These are phyloP conservation scores for Saccharomycopsis fibuligera DNA, from an alignment of 805 yeast genomes.

Conservation along the genomic window DNA sequence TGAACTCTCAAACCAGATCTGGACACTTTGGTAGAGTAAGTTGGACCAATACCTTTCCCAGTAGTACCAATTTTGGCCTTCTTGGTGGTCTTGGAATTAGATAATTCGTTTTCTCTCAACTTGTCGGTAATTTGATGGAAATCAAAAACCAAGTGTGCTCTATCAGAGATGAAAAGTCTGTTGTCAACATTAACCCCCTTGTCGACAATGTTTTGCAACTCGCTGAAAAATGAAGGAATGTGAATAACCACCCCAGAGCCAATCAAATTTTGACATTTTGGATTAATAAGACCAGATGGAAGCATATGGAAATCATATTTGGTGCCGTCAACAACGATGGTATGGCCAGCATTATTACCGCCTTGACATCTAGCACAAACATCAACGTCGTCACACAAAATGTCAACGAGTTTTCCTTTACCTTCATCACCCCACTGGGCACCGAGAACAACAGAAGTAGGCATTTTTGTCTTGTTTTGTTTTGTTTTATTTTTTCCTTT, in stretches of 20 bases:
- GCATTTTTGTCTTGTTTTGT: constrained; percentile 14
- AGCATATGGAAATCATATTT: constrained; percentile 98
- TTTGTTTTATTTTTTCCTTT: background rate
- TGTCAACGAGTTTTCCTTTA: constrained; percentile 94
- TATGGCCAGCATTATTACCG: constrained; percentile 99
- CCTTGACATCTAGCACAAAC: constrained; percentile 98
- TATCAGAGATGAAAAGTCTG: constrained; percentile 80
- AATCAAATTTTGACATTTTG: constrained; percentile 79
- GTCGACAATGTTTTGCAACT: constrained; percentile 69
- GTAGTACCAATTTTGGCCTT: constrained; percentile 94
- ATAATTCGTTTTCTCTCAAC: constrained; percentile 86
- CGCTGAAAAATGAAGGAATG: constrained; percentile 86
- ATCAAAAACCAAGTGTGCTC: constrained; percentile 95
- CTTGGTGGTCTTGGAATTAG: constrained; percentile 43
- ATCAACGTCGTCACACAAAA: constrained; percentile 89
- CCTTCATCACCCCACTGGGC: constrained; percentile 99
- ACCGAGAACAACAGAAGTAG: constrained; percentile 87
- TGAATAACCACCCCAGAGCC: constrained; percentile 97
- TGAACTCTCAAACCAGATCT: constrained; percentile 96
- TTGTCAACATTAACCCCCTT: constrained; percentile 67
- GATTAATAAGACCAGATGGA: constrained; percentile 96
- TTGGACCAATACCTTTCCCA: constrained; percentile 98
- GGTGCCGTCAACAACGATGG: constrained; percentile 82
- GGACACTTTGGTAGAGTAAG: constrained; percentile 92
- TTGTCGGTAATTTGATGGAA: constrained; percentile 98